Evolutionary conservation across 208 protist species (phyloP), one percentile per base, ranked within the genome.

Genomic region (Novymonas esmeraldas): DNA sequence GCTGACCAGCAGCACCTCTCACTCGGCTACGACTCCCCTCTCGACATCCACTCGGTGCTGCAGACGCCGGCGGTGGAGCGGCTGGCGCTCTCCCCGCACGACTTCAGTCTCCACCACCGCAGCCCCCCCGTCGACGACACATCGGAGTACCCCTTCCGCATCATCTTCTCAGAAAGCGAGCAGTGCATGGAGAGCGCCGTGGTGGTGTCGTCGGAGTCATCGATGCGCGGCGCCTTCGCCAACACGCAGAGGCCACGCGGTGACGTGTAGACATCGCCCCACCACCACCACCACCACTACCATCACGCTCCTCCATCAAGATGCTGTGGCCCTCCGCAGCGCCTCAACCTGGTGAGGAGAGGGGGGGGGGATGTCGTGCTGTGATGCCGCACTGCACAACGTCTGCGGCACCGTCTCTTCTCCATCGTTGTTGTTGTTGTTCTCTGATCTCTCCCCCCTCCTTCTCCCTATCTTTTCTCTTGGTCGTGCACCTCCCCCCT

Each of bases 191-290:
- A 46, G 24, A 14, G 38, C 9, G 3, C 20, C 24, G 39, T 48
- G 14, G 22, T 22, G 2, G 29, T 16, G 28, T 52, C 42, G 7
- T 7, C 42, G 28, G 18, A 39, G 18, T 63, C 58, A 5, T 36
- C 59, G 7, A 16, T 42, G 14, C 45, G 13, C 46, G 59, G 20
- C 42, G 41, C 29, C 59, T 26, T 54, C 45, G 39, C 14, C 11
- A 36, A n/a, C 42, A 64, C 59, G 4, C 59, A 64, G 26, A 52
- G 20, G 24, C 45, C 59, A 22, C 44, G 28, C 28, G 52, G 26
- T 18, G 42, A 50, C 31, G 31, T 6, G 31, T 6, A 28, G 20
- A 29, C 29, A 22, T 36, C 39, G 6, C n/a, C n/a, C n/a, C n/a
- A n/a, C n/a, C n/a, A n/a, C n/a, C n/a, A n/a, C n/a, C n/a, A n/a